Base-by-base conservation (phyloP, 495 filamentous ascomycete species). In the Neurospora sp. region DNA sequence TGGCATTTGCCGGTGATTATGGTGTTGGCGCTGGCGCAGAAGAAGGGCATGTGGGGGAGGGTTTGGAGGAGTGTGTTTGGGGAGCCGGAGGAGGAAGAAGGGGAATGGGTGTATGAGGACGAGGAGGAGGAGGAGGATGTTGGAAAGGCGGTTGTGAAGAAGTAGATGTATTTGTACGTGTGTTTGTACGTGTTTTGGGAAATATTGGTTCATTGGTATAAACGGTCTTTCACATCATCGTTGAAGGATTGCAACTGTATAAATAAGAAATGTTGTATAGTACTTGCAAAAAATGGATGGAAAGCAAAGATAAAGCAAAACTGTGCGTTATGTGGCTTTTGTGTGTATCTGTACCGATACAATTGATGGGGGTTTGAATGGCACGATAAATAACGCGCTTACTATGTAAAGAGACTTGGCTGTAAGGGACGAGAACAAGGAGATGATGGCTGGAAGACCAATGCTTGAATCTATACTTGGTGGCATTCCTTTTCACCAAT, bases 1-100 rank as follows among this genome's bases (percentile, higher is more conserved):
- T 99, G 96, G 96, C 94, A 98, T 83, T 77, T 99, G 44, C 96
- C 96, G 0, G 92, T 93, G 61, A 87, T 98, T 31, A 89, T 99
- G 85, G 92, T 97, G 72, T 83, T 98, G 72, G 96, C 94, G 45
- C 92, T 98, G 79, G 89, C 90, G 68, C 94, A 96, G 79, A 99
- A 99, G 88, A 97, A 94, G 83, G 96, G 94, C 0, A 85, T 98
- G 76, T 97, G 93, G 94, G 88, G 91, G 75, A 87, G 94, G 42
- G 87, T 97, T 27, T 97, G 91, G 92, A 85, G 87, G 71, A 87
- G 89, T 41, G 78, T 90, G 0, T 82, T 88, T 69, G 92, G 91
- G 1, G 86, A 88, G 71, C 80, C 83, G 8, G 78, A 82, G 16
- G 81, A 84, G 8, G 84, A 84, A 22, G 83, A 86, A 38, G 83